Conservation (phyloP, 768 basidiomycete species). For the Leccinum longicurvipes region DNA sequence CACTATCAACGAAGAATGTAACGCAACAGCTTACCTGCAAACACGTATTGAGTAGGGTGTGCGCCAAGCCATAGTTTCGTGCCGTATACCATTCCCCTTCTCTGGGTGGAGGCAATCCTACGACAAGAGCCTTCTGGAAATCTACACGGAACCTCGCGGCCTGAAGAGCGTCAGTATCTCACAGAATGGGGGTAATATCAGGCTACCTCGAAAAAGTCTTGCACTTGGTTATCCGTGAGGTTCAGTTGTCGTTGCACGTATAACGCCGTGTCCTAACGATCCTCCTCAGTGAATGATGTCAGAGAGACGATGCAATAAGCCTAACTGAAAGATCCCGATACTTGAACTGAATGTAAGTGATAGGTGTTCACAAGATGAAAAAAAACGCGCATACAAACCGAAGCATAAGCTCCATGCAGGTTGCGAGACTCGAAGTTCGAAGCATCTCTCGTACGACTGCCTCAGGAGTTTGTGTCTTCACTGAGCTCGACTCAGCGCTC, state of each 20-base stretch:
- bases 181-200: neutral
- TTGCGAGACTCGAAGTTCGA: conserved; percentile 35
- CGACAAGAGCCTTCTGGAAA: conserved; percentile 37
- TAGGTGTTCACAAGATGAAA: neutral
- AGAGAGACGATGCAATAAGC: neutral
- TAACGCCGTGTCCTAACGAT: conserved; percentile 38
- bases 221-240: conserved; percentile 37
- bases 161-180: conserved; percentile 19
- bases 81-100: conserved; percentile 34
- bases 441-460: conserved; percentile 36
- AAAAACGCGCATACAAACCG: conserved; percentile 28
- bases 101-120: conserved; percentile 42
- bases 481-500: conserved; percentile 21
- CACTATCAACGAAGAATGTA: neutral
- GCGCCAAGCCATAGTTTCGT: conserved; percentile 43
- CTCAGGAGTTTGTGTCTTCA: conserved; percentile 42
- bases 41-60: conserved; percentile 36
- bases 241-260: conserved; percentile 43
- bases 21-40: conserved; percentile 30
- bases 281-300: neutral
- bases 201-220: conserved; percentile 46
- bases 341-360: conserved; percentile 22
- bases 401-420: conserved; percentile 34
- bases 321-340: conserved; percentile 41
- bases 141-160: conserved; percentile 41